Percentiles rank a stretch among this genome's conserved stretches.
phyloP scores from a whole-genome alignment of 441 rosid genomes.

The Francoa sonchifolia region DNA sequence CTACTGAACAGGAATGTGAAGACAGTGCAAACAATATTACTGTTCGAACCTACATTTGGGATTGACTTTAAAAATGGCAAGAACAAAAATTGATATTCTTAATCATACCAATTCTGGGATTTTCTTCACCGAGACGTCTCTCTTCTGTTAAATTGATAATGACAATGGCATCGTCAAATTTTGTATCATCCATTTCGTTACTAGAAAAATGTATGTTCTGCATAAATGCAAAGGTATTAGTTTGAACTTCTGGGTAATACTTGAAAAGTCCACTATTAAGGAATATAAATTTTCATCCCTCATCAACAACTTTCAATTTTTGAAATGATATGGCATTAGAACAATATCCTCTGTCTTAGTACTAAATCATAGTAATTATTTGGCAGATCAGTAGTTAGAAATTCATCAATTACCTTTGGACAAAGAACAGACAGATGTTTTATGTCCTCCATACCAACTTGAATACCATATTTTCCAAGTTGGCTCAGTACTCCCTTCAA shows the following conservation, averaged over 20 bases:
- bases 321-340: too few relatives aligned
- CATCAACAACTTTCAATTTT: too few relatives aligned
- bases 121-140: constrained; percentile 18
- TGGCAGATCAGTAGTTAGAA: neutral
- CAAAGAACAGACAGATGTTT: constrained; percentile 56
- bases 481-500: constrained; percentile 41
- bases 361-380: too few relatives aligned
- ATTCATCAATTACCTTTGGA: constrained; percentile 48
- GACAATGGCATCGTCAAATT: constrained; percentile 32
- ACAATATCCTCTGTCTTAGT: too few relatives aligned
- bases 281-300: too few relatives aligned
- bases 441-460: constrained; percentile 41
- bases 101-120: constrained; percentile 26
- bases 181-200: constrained; percentile 22
- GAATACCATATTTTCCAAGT: constrained; percentile 39
- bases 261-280: too few relatives aligned
- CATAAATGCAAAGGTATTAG: constrained; percentile 18
- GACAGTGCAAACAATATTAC: constrained; percentile 6
- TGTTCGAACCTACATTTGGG: constrained; percentile 9
- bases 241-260: too few relatives aligned
- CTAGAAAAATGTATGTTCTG: constrained; percentile 54
- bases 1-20: constrained; percentile 25
- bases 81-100: constrained; percentile 8
- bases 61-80: constrained; percentile 7
- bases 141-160: constrained; percentile 31